These are phyloP conservation scores for Exophiala oligosperma DNA, from an alignment of 2,329 filamentous ascomycete genomes.

Conservation along the genomic window DNA sequence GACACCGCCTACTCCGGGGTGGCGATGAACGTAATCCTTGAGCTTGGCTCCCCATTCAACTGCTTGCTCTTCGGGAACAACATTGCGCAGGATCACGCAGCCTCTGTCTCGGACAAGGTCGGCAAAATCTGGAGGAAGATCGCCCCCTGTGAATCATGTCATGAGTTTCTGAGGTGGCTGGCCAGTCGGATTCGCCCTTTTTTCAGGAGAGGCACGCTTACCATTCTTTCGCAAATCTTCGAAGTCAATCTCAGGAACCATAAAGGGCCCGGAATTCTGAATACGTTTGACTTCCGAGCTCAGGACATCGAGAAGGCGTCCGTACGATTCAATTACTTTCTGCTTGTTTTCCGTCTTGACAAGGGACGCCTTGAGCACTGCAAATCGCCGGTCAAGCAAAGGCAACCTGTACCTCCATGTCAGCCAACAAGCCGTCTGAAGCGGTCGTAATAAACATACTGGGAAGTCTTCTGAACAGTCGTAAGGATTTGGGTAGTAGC, in stretches of 20 bases:
- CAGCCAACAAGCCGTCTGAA: no score
- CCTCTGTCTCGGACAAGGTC: slow-evolving; percentile 5
- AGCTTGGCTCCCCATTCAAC: slow-evolving; percentile 26
- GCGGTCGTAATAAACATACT: no score
- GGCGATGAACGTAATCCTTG: slow-evolving; percentile 24
- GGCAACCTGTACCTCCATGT: not conserved
- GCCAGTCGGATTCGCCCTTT: not conserved
- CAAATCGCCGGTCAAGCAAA: slow-evolving; percentile 5
- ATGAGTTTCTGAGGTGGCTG: not conserved
- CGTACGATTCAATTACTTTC: slow-evolving; percentile 5
- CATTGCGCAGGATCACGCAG: slow-evolving; percentile 29
- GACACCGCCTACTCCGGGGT: slow-evolving; percentile 22
- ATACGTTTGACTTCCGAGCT: not conserved
- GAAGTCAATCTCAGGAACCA: slow-evolving; percentile 3
- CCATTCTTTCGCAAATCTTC: not conserved
- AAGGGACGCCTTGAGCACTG: not conserved
- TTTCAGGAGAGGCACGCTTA: not conserved
- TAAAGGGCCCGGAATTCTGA: not conserved
- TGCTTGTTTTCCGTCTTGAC: not conserved
- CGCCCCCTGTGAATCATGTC: not conserved
- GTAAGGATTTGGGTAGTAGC: no score
- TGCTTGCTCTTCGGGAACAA: slow-evolving; percentile 29
- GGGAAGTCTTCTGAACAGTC: no score
- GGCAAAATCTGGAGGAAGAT: not conserved
- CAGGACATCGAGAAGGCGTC: not conserved